Conservation (phyloP, 2,329 filamentous ascomycete species). For the Malbranchea cinnamomea region DNA sequence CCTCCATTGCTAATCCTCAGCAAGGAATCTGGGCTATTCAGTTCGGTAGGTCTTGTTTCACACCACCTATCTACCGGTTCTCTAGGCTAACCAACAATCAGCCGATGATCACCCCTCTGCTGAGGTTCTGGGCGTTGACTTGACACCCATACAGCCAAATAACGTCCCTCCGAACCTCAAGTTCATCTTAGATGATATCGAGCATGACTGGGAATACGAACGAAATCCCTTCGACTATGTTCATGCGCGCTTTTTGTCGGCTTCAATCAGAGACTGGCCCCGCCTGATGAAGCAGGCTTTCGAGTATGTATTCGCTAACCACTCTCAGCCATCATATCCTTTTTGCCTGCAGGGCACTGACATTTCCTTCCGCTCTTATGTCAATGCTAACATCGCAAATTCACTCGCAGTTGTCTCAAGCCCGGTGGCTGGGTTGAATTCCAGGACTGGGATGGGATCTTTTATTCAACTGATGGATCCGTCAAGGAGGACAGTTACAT, state of each 20-base stretch:
- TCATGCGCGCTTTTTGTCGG: slow-evolving; percentile 42
- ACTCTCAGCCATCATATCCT: background rate
- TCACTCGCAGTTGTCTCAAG: slow-evolving; percentile 10
- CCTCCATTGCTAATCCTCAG: background rate
- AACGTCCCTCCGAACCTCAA: slow-evolving; percentile 40
- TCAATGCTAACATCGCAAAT: background rate
- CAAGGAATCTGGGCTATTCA: slow-evolving; percentile 15
- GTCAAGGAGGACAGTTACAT: slow-evolving; percentile 7
- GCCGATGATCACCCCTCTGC: slow-evolving; percentile 16
- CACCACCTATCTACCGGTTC: too few relatives aligned
- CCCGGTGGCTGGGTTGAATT: slow-evolving; percentile 32
- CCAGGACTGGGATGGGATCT: slow-evolving; percentile 19
- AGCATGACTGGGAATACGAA: slow-evolving; percentile 41
- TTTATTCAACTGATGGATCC: slow-evolving; percentile 18
- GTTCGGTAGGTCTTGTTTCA: slow-evolving; percentile 11
- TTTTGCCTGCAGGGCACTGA: background rate
- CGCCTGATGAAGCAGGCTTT: slow-evolving; percentile 32
- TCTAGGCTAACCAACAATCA: slow-evolving; percentile 6
- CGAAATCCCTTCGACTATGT: slow-evolving; percentile 45
- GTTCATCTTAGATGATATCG: slow-evolving; percentile 44
- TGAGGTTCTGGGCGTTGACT: slow-evolving; percentile 16
- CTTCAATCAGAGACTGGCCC: slow-evolving; percentile 43
- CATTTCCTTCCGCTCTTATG: background rate
- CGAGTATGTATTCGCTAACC: slow-evolving; percentile 21
- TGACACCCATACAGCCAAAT: slow-evolving; percentile 13